Percentiles rank a stretch among this genome's conserved stretches.
These are phyloP conservation scores for Phytopythium vexans DNA, from an alignment of 352 stramenopile species.

Conservation along the genomic window DNA sequence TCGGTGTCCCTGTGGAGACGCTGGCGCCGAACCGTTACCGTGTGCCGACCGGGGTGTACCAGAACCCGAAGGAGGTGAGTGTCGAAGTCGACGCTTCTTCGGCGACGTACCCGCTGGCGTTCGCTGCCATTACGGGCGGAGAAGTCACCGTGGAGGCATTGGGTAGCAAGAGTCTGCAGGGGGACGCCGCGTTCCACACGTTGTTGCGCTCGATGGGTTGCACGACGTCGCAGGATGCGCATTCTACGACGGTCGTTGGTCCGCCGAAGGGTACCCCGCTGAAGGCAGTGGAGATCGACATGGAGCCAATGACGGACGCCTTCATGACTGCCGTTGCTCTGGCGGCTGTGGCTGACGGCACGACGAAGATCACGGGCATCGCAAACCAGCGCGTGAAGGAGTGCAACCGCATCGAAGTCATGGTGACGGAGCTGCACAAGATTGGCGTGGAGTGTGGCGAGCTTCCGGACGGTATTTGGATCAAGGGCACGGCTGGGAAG, in stretches of 20 bases:
- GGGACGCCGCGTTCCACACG: slow-evolving; percentile 94
- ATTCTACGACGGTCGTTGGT: slow-evolving; percentile 67
- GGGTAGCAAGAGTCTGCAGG: slow-evolving; percentile 92
- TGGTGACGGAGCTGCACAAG: slow-evolving; percentile 95
- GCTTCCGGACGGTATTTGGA: slow-evolving; percentile 74
- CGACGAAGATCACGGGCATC: slow-evolving; percentile 96
- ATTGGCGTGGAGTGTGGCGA: slow-evolving; percentile 86
- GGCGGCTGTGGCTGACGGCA: slow-evolving; percentile 93
- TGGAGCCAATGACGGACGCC: slow-evolving; percentile 97
- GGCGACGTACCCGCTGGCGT: slow-evolving; percentile 96
- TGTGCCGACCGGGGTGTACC: slow-evolving; percentile 69
- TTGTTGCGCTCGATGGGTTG: slow-evolving; percentile 78
- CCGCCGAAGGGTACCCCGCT: slow-evolving; percentile 71
- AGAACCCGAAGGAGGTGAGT: slow-evolving; percentile 60
- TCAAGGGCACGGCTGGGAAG: slow-evolving; percentile 59
- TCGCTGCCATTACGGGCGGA: slow-evolving; percentile 95
- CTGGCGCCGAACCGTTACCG: slow-evolving; percentile 71
- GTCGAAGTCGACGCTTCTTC: slow-evolving; percentile 96
- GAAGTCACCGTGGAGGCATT: slow-evolving; percentile 93
- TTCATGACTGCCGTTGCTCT: slow-evolving; percentile 97
- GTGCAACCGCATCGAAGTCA: slow-evolving; percentile 97
- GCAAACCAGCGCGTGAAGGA: slow-evolving; percentile 99
- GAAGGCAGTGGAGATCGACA: slow-evolving; percentile 94
- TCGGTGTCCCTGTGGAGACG: slow-evolving; percentile 93
- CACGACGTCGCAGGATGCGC: slow-evolving; percentile 52